These are phyloP conservation scores for Rhodosporidiobolus sp. DNA, from an alignment of 768 basidiomycete species.

Conservation along the genomic window DNA sequence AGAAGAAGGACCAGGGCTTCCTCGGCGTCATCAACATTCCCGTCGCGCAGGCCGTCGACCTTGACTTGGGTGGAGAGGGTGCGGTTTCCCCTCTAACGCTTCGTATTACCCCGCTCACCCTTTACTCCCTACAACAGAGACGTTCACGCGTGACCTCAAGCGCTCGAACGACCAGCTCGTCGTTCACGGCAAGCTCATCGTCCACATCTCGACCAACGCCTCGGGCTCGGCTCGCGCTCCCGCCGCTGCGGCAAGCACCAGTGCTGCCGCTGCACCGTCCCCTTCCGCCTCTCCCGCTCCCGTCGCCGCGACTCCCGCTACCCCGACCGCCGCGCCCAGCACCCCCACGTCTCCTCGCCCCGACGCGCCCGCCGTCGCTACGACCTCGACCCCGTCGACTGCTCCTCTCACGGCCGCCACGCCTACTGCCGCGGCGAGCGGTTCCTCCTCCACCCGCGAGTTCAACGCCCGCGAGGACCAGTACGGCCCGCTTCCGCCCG, in stretches of 20 bases:
- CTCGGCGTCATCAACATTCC: slow-evolving; percentile 94
- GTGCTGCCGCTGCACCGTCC: not conserved
- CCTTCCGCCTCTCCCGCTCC: not conserved
- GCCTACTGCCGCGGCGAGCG: slow-evolving; percentile 31
- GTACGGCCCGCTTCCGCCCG: slow-evolving; percentile 78
- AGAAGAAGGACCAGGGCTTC: slow-evolving; percentile 96
- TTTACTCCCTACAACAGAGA: slow-evolving; percentile 59
- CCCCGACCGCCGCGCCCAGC: not conserved
- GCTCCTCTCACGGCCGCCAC: slow-evolving; percentile 27
- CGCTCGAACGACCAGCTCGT: slow-evolving; percentile 98
- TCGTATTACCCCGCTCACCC: not conserved
- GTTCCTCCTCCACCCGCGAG: slow-evolving; percentile 54
- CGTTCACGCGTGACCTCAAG: slow-evolving; percentile 93
- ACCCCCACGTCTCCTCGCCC: slow-evolving; percentile 5
- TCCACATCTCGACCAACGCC: slow-evolving; percentile 92
- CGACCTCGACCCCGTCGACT: not conserved
- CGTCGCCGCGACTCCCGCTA: not conserved
- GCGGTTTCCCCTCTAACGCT: slow-evolving; percentile 46
- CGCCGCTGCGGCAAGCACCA: slow-evolving; percentile 18
- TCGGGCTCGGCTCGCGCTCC: slow-evolving; percentile 54
- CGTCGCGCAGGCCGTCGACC: slow-evolving; percentile 83
- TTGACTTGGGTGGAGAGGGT: slow-evolving; percentile 93
- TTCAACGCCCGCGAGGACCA: slow-evolving; percentile 96
- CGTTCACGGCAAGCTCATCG: slow-evolving; percentile 94
- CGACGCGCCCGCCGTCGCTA: slow-evolving; percentile 8